phyloP scores from a whole-genome alignment of 2,329 filamentous ascomycete genomes.

The Ceratocystis papillata region DNA sequence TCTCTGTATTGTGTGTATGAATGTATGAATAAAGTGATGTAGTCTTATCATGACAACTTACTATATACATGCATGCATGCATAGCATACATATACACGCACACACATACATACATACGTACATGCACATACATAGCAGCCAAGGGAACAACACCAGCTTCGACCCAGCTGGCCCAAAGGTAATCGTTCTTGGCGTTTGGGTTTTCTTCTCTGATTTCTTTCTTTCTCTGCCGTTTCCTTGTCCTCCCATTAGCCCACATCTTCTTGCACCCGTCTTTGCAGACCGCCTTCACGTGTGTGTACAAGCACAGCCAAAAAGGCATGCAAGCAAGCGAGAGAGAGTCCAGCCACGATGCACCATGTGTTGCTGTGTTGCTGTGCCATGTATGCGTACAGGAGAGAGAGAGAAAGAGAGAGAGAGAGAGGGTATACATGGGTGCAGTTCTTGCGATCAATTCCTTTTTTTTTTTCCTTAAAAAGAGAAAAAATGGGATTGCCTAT shows the following conservation, averaged over 20 bases:
- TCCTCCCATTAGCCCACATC: conserved; percentile 1
- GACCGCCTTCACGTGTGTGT: conserved; percentile 12
- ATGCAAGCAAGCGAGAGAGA: conserved; percentile 14
- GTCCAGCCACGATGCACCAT: conserved; percentile 12
- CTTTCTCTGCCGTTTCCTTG: background rate
- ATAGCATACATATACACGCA: background rate
- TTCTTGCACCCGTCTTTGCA: conserved; percentile 1
- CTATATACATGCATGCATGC: background rate
- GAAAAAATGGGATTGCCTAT: no score
- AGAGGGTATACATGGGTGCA: background rate
- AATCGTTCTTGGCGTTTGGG: no score
- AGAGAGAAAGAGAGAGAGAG: no score
- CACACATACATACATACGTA: no score
- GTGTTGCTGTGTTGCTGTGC: conserved; percentile 3
- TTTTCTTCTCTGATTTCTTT: background rate
- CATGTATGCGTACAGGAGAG: background rate
- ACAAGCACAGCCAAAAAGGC: conserved; percentile 4
- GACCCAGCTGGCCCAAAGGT: no score
- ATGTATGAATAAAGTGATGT: background rate
- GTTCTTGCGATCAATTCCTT: background rate
- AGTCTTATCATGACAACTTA: background rate
- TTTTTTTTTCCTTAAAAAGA: background rate
- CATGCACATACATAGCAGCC: no score
- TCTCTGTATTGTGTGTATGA: background rate
- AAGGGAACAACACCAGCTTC: no score